phyloP scores from a whole-genome alignment of 2,329 filamentous ascomycete genomes.

The Penicillium polonicum region DNA sequence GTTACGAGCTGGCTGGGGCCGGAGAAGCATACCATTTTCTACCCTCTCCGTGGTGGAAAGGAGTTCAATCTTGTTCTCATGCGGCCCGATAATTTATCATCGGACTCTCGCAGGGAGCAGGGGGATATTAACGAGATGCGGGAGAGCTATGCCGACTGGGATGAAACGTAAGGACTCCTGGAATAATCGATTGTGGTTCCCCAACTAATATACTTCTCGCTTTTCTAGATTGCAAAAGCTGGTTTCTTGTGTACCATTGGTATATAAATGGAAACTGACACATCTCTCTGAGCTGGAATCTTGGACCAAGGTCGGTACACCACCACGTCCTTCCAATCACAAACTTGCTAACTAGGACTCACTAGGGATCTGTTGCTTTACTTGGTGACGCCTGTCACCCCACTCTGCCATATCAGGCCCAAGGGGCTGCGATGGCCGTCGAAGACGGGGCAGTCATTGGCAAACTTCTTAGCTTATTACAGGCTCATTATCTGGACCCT shows the following conservation, averaged over 20 bases:
- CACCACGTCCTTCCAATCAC: not conserved
- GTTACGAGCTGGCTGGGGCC: conserved; percentile 64
- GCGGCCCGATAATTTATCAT: conserved; percentile 53
- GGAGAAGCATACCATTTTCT: conserved; percentile 59
- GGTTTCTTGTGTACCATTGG: conserved; percentile 52
- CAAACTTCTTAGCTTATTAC: conserved; percentile 48
- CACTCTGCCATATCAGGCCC: conserved; percentile 61
- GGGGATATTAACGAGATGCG: conserved; percentile 61
- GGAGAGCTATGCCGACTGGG: conserved; percentile 59
- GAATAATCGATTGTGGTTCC: not conserved
- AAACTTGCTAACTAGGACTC: not conserved
- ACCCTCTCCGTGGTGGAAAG: conserved; percentile 57
- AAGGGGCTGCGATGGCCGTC: conserved; percentile 64
- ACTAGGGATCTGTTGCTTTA: conserved; percentile 17
- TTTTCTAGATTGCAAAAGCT: conserved; percentile 27
- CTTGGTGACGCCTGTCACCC: conserved; percentile 61
- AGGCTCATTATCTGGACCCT: not conserved
- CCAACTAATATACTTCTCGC: not conserved
- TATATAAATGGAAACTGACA: conserved; percentile 67
- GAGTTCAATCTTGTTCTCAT: conserved; percentile 66
- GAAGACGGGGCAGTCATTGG: conserved; percentile 67
- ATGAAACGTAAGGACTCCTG: conserved; percentile 43
- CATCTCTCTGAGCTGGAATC: conserved; percentile 41
- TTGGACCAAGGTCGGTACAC: conserved; percentile 34
- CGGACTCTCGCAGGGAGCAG: conserved; percentile 29